Base-by-base conservation (phyloP, 208 protist genomes). In the Acanthamoeba royreba region DNA sequence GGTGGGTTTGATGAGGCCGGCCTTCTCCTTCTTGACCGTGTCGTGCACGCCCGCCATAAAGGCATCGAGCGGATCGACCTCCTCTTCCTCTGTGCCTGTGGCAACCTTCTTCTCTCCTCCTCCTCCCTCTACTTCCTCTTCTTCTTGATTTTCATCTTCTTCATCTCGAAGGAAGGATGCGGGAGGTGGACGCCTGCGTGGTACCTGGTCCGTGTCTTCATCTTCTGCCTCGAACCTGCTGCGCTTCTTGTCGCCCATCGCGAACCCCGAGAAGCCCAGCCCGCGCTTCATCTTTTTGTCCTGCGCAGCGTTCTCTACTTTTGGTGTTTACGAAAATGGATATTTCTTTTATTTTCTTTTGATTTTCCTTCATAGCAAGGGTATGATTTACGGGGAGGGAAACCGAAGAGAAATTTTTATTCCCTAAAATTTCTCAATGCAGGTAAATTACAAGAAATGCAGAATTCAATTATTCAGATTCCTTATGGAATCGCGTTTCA, bases 21-120 rank as follows among this genome's bases (percentile, higher is more conserved):
- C 47, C 9, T 38, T 53, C 28, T 89, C 79, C 19, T 52, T 74
- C 61, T 74, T 63, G 15, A 86, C 95, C 61, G 92, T 53, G 46
- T 92, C 42, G 42, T 95, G 49, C 5, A 96, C 45, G 52, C 46
- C 42, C 40, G 53, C 69, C 95, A 96, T 96, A 45, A 94, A 96
- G 38, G 93, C 93, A 77, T 96, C 95, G 4, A 96, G 52, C n/a
- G 95, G 90, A 43, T 96, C 95, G 11, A 85, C 87, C 45, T 96
- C 92, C 25, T 85, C 81, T 8, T 92, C 94, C 19, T 74, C 86
- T 31, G n/a, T 5, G 31, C 35, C 52, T 7, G 3, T 4, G 22
- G 13, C 11, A 5, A 15, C 79, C 19, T 9, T 9, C 25, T 58
- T 87, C 55, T 38, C 9, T 4, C 28, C 4, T 8, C 4, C 79